Base-by-base conservation (phyloP, 192 early-diverging fungal genomes). In the Rhizophlyctis rosea region DNA sequence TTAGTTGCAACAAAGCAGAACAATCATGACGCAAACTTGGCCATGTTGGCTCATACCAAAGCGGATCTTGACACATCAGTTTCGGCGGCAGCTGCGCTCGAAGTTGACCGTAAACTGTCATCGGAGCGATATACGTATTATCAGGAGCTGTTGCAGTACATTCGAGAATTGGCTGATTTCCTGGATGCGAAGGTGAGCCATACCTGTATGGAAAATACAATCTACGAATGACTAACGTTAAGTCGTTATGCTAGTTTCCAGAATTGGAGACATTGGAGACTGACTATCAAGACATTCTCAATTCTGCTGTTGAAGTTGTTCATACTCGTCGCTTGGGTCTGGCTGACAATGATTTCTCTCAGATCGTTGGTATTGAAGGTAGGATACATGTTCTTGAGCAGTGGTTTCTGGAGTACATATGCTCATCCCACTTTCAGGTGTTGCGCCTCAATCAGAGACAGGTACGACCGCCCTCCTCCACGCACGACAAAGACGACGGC, bases 91-190 rank as follows among this genome's bases (percentile, higher is more conserved):
- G 57, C 34, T 24, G 61, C 57, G 11, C 36, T 75, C 7, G 52
- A 72, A n/a, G n/a, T 11, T 2, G 67, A 68, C 33, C 21, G 64
- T 9, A 27, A 56, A n/a, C 16, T 13, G 14, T 35, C 67, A 11
- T 57, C 66, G 2, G 47, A 52, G 3, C 56, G 71, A 16, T 71
- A 75, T 59, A 59, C 62, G 29, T 78, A 65, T 49, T 78, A 63
- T 50, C 69, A 78, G 50, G 70, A 75, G 1, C 49, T 78, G 16
- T n/a, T 44, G 5, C 52, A 35, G n/a, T 78, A 58, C 61, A 48
- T 75, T 23, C 57, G 52, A 23, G 64, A 78, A 52, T 52, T 78
- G 28, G 59, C 65, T 3, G 72, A 74, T 28, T 78, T 78, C 48
- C 53, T 78, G 34, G 76, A 78, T 28, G 59, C 49, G 14, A 77